Conservation (phyloP, 2,329 filamentous ascomycete genomes). For the Fonsecaea multimorphosa region DNA sequence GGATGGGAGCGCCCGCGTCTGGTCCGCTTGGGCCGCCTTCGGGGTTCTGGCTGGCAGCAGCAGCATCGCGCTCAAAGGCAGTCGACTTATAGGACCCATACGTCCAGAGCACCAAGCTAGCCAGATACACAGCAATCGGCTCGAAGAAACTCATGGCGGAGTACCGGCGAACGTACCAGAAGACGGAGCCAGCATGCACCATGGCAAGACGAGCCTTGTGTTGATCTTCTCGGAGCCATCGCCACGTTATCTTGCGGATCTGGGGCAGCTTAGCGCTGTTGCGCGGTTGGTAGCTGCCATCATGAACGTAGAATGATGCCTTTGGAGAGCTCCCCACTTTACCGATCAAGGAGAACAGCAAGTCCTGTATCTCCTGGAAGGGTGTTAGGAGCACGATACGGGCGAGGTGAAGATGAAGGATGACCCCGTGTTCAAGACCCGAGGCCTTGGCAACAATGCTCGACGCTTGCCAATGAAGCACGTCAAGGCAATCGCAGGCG, state of each 20-base stretch:
- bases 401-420: constrained; percentile 63
- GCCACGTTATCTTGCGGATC: constrained; percentile 48
- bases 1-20: constrained; percentile 30
- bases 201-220: constrained; percentile 64
- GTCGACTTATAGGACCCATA: constrained; percentile 46
- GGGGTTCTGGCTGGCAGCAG: constrained; percentile 26
- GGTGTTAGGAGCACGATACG: constrained; percentile 61
- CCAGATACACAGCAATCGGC: constrained; percentile 53
- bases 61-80: constrained; percentile 33
- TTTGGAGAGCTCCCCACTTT: constrained; percentile 33
- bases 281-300: constrained; percentile 37
- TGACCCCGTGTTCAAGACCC: constrained; percentile 61
- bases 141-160: constrained; percentile 57
- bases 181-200: constrained; percentile 59
- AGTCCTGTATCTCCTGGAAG: constrained; percentile 51
- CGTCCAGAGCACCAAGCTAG: constrained; percentile 57
- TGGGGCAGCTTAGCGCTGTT: constrained; percentile 35
- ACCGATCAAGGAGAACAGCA: constrained; percentile 38
- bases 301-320: constrained; percentile 37
- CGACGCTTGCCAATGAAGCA: constrained; percentile 65
- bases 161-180: constrained; percentile 61
- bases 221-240: constrained; percentile 60
- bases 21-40: constrained; percentile 34
- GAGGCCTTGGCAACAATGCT: constrained; percentile 56
- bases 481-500: constrained; percentile 57